phyloP scores from a whole-genome alignment of 1,139 yeast genomes.

The Yamadazyma membranifaciens region DNA sequence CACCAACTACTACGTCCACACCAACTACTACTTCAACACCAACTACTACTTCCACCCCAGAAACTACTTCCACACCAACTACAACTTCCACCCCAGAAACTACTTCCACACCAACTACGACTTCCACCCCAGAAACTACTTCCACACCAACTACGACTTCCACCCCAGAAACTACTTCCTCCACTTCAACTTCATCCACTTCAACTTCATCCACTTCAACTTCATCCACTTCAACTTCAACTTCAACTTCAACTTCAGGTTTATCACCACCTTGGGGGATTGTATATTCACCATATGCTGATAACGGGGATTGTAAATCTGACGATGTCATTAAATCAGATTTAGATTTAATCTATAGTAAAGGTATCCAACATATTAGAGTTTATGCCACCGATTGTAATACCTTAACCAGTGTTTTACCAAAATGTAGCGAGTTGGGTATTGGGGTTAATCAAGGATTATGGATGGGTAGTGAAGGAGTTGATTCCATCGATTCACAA shows the following conservation, averaged over 20 bases:
- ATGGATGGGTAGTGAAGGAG: conserved; percentile 68
- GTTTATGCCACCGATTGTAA: conserved; percentile 86
- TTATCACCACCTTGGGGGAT: conserved; percentile 49
- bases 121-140: conserved; percentile 9
- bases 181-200: conserved; percentile 14
- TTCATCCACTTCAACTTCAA: conserved; percentile 11
- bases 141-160: conserved; percentile 5
- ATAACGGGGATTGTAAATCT: conserved; percentile 66
- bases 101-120: conserved; percentile 14
- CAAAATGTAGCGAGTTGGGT: conserved; percentile 60
- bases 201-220: conserved; percentile 14
- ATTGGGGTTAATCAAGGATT: conserved; percentile 80
- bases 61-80: conserved; percentile 15
- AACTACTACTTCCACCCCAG: conserved; percentile 7
- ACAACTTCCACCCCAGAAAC: conserved; percentile 10
- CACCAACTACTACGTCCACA: conserved; percentile 14
- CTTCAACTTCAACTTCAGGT: conserved; percentile 12
- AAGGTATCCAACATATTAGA: conserved; percentile 67
- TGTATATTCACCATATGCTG: conserved; percentile 79
- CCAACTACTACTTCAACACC: conserved; percentile 12
- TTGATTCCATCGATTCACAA: conserved; percentile 62
- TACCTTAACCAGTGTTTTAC: conserved; percentile 62
- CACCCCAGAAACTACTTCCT: conserved; percentile 5
- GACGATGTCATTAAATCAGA: conserved; percentile 56
- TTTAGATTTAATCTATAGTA: conserved; percentile 51